phyloP scores from a whole-genome alignment of 1,139 yeast genomes.

The Pichia cactophila region DNA sequence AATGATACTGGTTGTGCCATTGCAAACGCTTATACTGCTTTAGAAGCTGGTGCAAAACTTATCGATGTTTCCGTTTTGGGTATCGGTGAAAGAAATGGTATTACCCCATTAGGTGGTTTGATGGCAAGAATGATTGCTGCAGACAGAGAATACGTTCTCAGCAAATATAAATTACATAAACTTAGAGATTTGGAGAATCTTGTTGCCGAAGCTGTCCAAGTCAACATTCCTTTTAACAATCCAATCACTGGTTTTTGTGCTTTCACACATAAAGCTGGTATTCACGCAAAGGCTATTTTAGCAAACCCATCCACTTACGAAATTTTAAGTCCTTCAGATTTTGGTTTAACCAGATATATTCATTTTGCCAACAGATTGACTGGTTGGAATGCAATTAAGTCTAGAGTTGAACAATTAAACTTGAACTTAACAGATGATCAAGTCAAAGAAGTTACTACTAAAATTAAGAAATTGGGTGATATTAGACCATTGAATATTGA shows the following conservation, averaged over 20 bases:
- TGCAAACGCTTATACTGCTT: constrained; percentile 96
- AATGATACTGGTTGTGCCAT: constrained; percentile 99
- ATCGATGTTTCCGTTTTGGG: constrained; percentile 95
- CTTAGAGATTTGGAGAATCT: constrained; percentile 91
- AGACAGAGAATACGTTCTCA: constrained; percentile 89
- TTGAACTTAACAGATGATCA: constrained; percentile 85
- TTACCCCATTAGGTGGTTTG: constrained; percentile 93
- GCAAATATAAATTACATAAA: constrained; percentile 93
- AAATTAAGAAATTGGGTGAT: constrained; percentile 91
- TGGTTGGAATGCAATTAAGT: constrained; percentile 98
- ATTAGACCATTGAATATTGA: constrained; percentile 91
- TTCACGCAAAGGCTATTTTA: constrained; percentile 96
- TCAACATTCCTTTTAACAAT: constrained; percentile 94
- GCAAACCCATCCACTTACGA: constrained; percentile 98
- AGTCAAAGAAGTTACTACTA: constrained; percentile 87
- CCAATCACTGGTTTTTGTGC: constrained; percentile 99
- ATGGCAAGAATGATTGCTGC: constrained; percentile 99
- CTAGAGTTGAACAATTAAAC: constrained; percentile 95
- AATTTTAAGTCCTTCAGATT: constrained; percentile 89
- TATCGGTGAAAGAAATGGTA: constrained; percentile 98
- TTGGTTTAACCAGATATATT: constrained; percentile 90
- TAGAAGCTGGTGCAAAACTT: constrained; percentile 95
- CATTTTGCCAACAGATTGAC: constrained; percentile 97
- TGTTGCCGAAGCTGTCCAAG: constrained; percentile 96
- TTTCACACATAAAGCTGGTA: constrained; percentile 98